These are phyloP conservation scores for Helianthus annuus DNA, from an alignment of 129 eudicot genomes.

Conservation along the genomic window DNA sequence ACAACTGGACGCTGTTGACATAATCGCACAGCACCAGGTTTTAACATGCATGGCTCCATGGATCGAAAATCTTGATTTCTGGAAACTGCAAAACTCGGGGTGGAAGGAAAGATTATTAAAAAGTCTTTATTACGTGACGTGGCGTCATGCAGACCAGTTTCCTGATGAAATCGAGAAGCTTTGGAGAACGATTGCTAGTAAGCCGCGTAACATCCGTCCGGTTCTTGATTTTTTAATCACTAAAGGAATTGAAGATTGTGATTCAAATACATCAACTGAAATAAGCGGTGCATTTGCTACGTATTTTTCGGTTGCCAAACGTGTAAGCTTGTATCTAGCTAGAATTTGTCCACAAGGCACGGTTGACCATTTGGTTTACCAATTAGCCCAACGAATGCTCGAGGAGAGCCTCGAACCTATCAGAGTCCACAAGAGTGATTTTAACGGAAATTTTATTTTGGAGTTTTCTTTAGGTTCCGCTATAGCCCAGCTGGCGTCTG, in stretches of 20 bases:
- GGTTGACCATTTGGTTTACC: no score
- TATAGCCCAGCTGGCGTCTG: slow-evolving; percentile 57
- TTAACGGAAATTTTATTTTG: no score
- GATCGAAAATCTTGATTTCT: slow-evolving; percentile 54
- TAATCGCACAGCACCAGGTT: slow-evolving; percentile 61
- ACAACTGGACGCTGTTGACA: slow-evolving; percentile 55
- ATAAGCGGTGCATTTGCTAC: slow-evolving; percentile 91
- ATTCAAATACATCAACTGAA: slow-evolving; percentile 62
- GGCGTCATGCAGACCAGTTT: slow-evolving; percentile 92
- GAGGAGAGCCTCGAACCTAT: no score
- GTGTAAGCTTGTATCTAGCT: no score
- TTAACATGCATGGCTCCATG: slow-evolving; percentile 61
- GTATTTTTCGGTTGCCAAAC: no score
- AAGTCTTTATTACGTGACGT: slow-evolving; percentile 89
- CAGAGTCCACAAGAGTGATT: no score
- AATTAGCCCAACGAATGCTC: no score
- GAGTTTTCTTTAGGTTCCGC: no score
- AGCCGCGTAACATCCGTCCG: no score
- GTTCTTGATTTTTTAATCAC: slow-evolving; percentile 90
- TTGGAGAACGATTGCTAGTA: slow-evolving; percentile 61
- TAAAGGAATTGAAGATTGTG: slow-evolving; percentile 27
- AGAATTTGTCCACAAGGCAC: no score
- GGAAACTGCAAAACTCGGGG: slow-evolving; percentile 51
- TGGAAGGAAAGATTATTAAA: slow-evolving; percentile 69
- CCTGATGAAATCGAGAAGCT: slow-evolving; percentile 60